These are phyloP conservation scores for Styphnolobium japonicum DNA, from an alignment of 306 rosid species.

Conservation along the genomic window DNA sequence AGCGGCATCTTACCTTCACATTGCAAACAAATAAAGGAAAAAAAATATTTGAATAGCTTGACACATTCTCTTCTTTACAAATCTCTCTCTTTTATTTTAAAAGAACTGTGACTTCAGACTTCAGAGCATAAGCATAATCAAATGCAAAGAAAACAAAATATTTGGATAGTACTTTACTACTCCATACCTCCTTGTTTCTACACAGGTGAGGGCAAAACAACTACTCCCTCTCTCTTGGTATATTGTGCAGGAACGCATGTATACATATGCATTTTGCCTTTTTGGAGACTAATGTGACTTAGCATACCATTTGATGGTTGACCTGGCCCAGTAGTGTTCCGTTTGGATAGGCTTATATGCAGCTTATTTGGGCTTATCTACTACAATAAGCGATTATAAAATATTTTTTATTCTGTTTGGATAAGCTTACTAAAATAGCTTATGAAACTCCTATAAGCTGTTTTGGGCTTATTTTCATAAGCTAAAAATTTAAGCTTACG, in stretches of 20 bases:
- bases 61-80: not conserved
- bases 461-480: too few species aligned
- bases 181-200: not conserved
- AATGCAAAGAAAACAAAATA: not conserved
- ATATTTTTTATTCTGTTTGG: too few species aligned
- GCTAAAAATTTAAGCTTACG: too few species aligned
- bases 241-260: not conserved
- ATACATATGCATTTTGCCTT: not conserved
- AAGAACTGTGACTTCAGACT: not conserved
- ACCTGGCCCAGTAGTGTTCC: not conserved
- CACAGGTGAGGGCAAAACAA: not conserved
- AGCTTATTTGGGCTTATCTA: too few species aligned
- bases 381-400: too few species aligned
- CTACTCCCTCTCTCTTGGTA: not conserved
- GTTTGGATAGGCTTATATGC: too few species aligned
- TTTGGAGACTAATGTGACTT: slow-evolving; percentile 7
- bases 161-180: not conserved
- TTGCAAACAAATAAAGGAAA: not conserved
- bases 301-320: not conserved
- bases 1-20: not conserved
- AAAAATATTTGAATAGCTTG: slow-evolving; percentile 2
- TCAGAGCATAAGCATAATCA: slow-evolving; percentile 17
- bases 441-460: too few species aligned
- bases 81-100: not conserved
- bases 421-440: too few species aligned